Evolutionary conservation across 306 rosid genomes (phyloP).

Genomic region (Astragalus glycyphyllos): DNA sequence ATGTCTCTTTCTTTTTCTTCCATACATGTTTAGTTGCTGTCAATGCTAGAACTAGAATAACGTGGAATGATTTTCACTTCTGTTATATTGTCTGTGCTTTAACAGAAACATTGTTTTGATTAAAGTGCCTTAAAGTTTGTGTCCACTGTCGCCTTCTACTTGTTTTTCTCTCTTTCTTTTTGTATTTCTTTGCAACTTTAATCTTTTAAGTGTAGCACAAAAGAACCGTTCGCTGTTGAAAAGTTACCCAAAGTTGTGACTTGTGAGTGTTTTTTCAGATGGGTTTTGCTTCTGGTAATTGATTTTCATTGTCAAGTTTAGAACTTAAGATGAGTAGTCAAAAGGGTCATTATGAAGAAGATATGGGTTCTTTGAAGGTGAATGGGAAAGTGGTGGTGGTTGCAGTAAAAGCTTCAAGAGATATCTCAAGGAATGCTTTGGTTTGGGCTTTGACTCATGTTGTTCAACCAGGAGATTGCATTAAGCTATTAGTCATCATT

Average conservation of each 20-base stretch:
- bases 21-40: not conserved
- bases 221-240: constrained; percentile 43
- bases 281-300: constrained; percentile 42
- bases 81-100: constrained; percentile 19
- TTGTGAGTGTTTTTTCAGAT: constrained; percentile 17
- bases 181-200: constrained; percentile 14
- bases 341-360: constrained; percentile 50
- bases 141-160: constrained; percentile 55
- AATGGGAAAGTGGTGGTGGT: constrained; percentile 86
- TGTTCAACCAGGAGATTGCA: constrained; percentile 91
- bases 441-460: constrained; percentile 98
- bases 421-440: constrained; percentile 73
- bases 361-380: constrained; percentile 52
- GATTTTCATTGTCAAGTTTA: constrained; percentile 39
- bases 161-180: constrained; percentile 23
- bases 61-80: constrained; percentile 33
- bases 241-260: constrained; percentile 51
- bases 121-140: constrained; percentile 64
- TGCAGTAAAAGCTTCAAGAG: constrained; percentile 85
- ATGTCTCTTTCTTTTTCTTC: constrained; percentile 31
- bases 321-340: constrained; percentile 63
- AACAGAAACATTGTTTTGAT: constrained; percentile 28
- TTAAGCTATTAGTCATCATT: constrained; percentile 79
- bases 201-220: too few species aligned
- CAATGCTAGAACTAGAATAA: constrained; percentile 8